Base-by-base conservation (phyloP, 768 basidiomycete genomes). In the Trametes meyenii region DNA sequence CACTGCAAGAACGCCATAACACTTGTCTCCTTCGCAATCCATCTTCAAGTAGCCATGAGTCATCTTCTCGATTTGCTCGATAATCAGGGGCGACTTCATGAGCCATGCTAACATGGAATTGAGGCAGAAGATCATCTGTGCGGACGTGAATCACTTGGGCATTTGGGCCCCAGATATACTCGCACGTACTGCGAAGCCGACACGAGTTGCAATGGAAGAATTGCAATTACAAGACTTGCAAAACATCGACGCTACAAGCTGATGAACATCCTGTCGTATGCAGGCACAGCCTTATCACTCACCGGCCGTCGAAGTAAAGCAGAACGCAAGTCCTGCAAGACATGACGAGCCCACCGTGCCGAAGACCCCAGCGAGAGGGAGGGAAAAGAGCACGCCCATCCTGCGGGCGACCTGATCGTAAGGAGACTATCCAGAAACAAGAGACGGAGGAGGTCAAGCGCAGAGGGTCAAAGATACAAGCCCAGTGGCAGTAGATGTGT, bases 211-310 rank as follows among this genome's bases (percentile, higher is more conserved):
- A 67, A 99, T 98, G 0, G 94, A 96, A 10, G 94, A 96, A 73
- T 98, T 98, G 78, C 97, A 99, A 73, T 98, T 98, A 76, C 96
- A 99, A 35, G 92, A 94, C 80, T 97, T 98, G 83, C 88, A 95
- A 78, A 97, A 93, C 85, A 96, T 94, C 38, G 92, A 94, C 3
- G 96, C 95, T 87, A 76, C 54, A 35, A 44, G 38, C 8, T 13
- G 14, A 35, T 36, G 43, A 48, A 45, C 11, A 36, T 19, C 12
- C 43, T 3, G 19, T 19, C 46, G n/a, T n/a, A 6, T 11, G 10
- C 16, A 26, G 46, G 17, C 36, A 33, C 14, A 10, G 13, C 58
- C 2, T 4, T 19, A 42, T 45, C 17, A 73, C 81, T 63, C 61
- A 87, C 92, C 92, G 69, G 92, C 91, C 45, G 87, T 92, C 40